These are phyloP conservation scores for Ceratorhiza oryzae-sativae DNA, from an alignment of 1,284 basidiomycete genomes.

Conservation along the genomic window DNA sequence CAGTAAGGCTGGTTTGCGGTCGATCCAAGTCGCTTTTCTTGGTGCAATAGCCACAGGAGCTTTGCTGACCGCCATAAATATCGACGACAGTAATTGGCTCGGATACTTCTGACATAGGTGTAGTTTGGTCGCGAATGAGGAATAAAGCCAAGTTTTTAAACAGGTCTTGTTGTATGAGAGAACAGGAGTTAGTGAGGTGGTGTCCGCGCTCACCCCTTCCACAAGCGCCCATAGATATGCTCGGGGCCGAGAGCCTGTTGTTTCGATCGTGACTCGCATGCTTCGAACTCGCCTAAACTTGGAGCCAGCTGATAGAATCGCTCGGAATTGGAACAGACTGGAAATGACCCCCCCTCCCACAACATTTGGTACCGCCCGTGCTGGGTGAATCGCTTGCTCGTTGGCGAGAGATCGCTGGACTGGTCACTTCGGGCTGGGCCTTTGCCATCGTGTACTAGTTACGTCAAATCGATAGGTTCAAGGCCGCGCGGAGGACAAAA, in stretches of 20 bases:
- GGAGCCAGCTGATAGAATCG: no score
- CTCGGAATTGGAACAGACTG: no score
- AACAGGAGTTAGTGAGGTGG: no score
- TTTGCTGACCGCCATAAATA: conserved; percentile 36
- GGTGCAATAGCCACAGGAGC: conserved; percentile 44
- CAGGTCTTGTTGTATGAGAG: no score
- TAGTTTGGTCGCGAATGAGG: no score
- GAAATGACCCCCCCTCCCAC: no score
- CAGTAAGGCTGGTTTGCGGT: conserved; percentile 38
- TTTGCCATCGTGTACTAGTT: not conserved
- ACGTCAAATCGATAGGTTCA: conserved; percentile 24
- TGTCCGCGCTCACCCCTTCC: not conserved
- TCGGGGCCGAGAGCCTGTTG: conserved; percentile 2
- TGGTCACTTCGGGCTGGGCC: not conserved
- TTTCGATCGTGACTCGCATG: conserved; percentile 15
- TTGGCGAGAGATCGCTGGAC: not conserved
- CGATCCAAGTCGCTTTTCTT: conserved; percentile 40
- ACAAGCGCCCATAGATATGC: conserved; percentile 12
- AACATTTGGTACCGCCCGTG: no score
- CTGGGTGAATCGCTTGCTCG: not conserved
- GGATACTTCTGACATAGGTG: conserved; percentile 12
- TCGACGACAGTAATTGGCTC: conserved; percentile 42
- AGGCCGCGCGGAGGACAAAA: not conserved
- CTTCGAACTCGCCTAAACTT: no score
- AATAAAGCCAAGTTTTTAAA: no score